These are phyloP conservation scores for Plasmodium reichenowi DNA, from an alignment of 169 alveolate species.

Conservation along the genomic window DNA sequence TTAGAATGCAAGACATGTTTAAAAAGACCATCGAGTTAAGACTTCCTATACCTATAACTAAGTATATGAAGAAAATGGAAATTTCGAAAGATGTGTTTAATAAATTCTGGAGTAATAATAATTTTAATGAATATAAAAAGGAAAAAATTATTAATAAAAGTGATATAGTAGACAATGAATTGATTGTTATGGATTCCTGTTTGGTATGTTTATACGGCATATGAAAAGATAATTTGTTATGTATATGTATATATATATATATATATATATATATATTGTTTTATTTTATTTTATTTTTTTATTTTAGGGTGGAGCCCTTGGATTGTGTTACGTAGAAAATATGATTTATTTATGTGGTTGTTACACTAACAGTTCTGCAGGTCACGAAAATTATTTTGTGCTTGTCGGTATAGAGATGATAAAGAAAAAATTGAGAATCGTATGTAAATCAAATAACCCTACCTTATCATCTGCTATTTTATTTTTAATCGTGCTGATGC, in stretches of 20 bases:
- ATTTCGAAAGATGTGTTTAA: constrained; percentile 41
- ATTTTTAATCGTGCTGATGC: constrained; percentile 48
- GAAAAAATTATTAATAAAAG: constrained; percentile 40
- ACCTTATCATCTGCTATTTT: constrained; percentile 61
- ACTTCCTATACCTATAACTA: constrained; percentile 47
- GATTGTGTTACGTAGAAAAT: constrained; percentile 40
- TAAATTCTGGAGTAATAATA: constrained; percentile 64
- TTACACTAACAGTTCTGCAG: constrained; percentile 35
- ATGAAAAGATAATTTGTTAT: not conserved
- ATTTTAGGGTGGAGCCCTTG: constrained; percentile 42
- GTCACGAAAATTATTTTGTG: constrained; percentile 55
- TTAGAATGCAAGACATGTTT: constrained; percentile 71
- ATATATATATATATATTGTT: not conserved
- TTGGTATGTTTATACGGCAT: constrained; percentile 13
- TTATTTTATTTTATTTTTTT: not conserved
- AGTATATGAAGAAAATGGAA: constrained; percentile 58
- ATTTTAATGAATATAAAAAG: constrained; percentile 48
- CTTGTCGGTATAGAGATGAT: constrained; percentile 45
- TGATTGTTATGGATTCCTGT: constrained; percentile 9
- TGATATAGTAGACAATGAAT: constrained; percentile 25
- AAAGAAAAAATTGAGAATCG: constrained; percentile 37
- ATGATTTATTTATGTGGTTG: constrained; percentile 53
- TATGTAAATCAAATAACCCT: constrained; percentile 61
- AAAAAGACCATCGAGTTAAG: constrained; percentile 56
- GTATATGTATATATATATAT: not conserved